Base-by-base conservation (phyloP, 2,329 filamentous ascomycete species). In the Truncatella angustata region DNA sequence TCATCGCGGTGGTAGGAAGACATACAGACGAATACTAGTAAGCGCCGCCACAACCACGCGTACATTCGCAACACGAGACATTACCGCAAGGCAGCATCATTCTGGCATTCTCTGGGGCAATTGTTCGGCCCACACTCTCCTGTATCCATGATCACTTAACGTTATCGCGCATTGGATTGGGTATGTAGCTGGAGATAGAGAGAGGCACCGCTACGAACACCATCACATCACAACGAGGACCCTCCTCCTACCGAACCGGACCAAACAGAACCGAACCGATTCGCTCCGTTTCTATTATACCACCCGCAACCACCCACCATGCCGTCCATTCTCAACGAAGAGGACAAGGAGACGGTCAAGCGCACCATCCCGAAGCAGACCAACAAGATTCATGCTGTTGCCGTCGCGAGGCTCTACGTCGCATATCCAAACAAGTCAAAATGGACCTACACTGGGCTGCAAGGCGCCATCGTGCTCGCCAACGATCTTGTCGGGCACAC, bases 321-420 rank as follows among this genome's bases (percentile, higher is more conserved):
- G 81, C 80, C 81, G 63, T 82, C 81, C 37, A 80, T 96, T 59
- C 83, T 99, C 52, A 90, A 80, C 68, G 93, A 97, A 66, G 88
- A 92, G 65, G 94, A 99, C 77, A 97, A 96, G 80, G 90, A 95
- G 75, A 96, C 86, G 55, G 92, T 99, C 73, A 96, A 95, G 78
- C 87, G 94, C 68, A 88, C 87, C 62, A 90, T 99, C 50, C 93
- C 94, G 56, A 97, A 96, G 72, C 84, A 91, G 58, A 86, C 86
- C 64, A 99, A 97, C 84, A 97, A 97, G 79, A 97, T 99, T 72
- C 90, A 95, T 60, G 91, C 92, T 56, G 93, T 96, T 59, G 94
- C 90, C 54, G 92, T 97, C 60, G 93, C 91, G 56, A 87, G 88
- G 67, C 86, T 99, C 61, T 97, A 97, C 73, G 84, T 97, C 66